phyloP scores from a whole-genome alignment of 768 basidiomycete genomes.

The Russula sp. region DNA sequence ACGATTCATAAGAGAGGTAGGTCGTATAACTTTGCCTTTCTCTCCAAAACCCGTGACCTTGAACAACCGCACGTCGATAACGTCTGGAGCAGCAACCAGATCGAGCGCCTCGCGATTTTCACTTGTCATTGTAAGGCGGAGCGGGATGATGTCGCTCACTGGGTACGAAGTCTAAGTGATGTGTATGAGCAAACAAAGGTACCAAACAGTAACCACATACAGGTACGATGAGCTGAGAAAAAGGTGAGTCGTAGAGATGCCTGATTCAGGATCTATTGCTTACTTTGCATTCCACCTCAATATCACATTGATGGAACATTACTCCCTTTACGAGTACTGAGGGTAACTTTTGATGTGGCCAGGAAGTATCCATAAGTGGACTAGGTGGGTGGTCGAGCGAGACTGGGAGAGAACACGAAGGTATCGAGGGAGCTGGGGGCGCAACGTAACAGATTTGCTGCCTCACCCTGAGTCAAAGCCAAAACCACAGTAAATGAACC shows the following conservation, averaged over 20 bases:
- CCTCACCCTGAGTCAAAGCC: neutral
- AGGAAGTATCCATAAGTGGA: neutral
- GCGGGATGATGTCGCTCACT: slow-evolving; percentile 2
- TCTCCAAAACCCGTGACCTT: slow-evolving; percentile 20
- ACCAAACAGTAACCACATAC: neutral
- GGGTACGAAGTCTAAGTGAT: neutral
- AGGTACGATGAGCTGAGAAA: slow-evolving; percentile 7
- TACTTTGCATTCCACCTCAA: slow-evolving; percentile 19
- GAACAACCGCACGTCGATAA: slow-evolving; percentile 11
- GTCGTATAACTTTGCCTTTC: neutral
- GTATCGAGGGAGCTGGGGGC: neutral
- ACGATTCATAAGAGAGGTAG: neutral
- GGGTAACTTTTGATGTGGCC: neutral
- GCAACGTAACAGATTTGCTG: neutral
- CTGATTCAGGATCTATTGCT: neutral
- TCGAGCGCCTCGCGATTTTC: neutral
- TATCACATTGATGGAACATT: neutral
- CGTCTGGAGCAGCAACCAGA: neutral
- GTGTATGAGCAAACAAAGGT: neutral
- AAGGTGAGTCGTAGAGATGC: neutral
- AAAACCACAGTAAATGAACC: neutral
- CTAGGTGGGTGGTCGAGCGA: neutral
- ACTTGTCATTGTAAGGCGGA: slow-evolving; percentile 13
- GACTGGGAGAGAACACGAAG: neutral
- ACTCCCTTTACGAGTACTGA: slow-evolving; percentile 9